Percentiles rank a stretch among this genome's conserved stretches.
Conservation (phyloP, 352 stramenopile species). For the Phytopythium cucurbitacearum region DNA sequence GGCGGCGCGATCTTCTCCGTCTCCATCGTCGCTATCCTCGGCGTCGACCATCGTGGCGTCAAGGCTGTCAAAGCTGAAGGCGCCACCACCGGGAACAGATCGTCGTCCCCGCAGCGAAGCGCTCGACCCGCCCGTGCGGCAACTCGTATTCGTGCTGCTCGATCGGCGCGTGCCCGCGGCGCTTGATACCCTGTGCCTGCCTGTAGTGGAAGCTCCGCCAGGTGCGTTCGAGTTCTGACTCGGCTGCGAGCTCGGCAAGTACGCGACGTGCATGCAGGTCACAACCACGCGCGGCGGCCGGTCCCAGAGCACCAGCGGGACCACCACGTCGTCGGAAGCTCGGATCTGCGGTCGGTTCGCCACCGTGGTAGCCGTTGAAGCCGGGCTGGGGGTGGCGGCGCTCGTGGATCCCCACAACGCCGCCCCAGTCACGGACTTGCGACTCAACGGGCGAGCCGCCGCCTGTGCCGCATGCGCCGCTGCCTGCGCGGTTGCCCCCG, state of each 20-base stretch:
- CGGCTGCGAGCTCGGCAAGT: conserved; percentile 58
- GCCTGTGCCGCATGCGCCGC: too few relatives aligned
- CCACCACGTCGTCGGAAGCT: conserved; percentile 33
- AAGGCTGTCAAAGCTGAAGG: background rate
- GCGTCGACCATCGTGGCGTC: conserved; percentile 26
- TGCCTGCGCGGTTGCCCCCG: too few relatives aligned
- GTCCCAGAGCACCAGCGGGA: conserved; percentile 72
- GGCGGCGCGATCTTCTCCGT: conserved; percentile 13
- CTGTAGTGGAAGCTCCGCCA: background rate
- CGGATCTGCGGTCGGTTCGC: too few relatives aligned
- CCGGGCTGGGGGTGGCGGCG: too few relatives aligned
- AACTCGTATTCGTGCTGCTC: conserved; percentile 12
- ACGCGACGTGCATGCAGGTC: conserved; percentile 54
- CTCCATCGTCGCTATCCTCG: conserved; percentile 23
- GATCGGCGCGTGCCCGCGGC: conserved; percentile 6
- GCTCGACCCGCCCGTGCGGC: background rate
- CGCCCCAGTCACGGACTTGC: too few relatives aligned
- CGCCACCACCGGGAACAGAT: background rate
- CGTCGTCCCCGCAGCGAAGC: background rate
- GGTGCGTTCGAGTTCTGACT: conserved; percentile 51
- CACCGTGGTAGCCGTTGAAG: too few relatives aligned
- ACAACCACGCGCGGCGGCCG: conserved; percentile 46
- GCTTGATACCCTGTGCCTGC: background rate
- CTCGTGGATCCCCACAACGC: too few relatives aligned
- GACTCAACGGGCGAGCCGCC: too few relatives aligned